These are phyloP conservation scores for Crataegus laevigata DNA, from an alignment of 306 rosid species.

Conservation along the genomic window DNA sequence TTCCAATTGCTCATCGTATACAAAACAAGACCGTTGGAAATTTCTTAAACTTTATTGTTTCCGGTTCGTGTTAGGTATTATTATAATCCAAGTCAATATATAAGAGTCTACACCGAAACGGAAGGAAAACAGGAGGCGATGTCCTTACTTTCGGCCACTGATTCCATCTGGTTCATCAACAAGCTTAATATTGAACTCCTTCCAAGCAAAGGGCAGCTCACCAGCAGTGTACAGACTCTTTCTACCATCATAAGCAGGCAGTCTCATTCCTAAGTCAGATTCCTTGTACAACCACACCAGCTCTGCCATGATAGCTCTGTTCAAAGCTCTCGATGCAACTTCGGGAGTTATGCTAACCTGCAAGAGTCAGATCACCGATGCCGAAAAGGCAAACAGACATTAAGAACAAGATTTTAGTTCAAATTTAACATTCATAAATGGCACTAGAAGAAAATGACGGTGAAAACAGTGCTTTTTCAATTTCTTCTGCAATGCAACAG, in stretches of 20 bases:
- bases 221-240: conserved; percentile 97
- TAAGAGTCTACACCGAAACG: not conserved
- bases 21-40: not conserved
- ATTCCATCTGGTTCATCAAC: conserved; percentile 62
- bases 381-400: conserved; percentile 35
- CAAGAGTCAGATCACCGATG: conserved; percentile 23
- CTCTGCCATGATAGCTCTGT: conserved; percentile 87
- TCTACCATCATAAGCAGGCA: conserved; percentile 97
- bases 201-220: conserved; percentile 81
- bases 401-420: conserved; percentile 44
- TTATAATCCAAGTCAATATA: not conserved
- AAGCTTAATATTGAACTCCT: conserved; percentile 78
- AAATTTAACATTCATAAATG: conserved; percentile 41
- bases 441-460: conserved; percentile 37
- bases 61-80: not conserved
- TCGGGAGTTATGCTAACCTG: conserved; percentile 90
- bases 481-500: conserved; percentile 24
- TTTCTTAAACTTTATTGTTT: not conserved
- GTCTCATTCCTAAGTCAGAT: conserved; percentile 85
- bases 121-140: not conserved
- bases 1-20: not conserved
- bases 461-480: conserved; percentile 33
- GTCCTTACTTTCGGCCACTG: conserved; percentile 70
- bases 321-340: conserved; percentile 75
- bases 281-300: conserved; percentile 78